phyloP scores from a whole-genome alignment of 768 basidiomycete species.

The Fibroporia radiculosa region DNA sequence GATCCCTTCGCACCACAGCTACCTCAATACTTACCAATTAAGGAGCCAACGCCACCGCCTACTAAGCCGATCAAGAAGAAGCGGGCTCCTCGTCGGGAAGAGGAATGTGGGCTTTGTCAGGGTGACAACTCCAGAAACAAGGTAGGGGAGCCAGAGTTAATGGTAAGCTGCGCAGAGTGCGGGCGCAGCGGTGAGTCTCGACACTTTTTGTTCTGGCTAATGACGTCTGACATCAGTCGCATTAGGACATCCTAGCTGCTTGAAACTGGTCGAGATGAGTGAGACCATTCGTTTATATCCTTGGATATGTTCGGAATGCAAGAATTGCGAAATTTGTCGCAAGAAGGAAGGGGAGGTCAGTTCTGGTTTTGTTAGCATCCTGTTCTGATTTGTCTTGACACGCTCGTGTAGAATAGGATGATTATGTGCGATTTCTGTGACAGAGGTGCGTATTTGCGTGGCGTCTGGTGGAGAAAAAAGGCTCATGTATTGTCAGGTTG shows the following conservation, averaged over 20 bases:
- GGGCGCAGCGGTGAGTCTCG: conserved; percentile 64
- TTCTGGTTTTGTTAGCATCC: conserved; percentile 13
- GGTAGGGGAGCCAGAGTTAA: conserved; percentile 46
- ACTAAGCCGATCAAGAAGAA: conserved; percentile 40
- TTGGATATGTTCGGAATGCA: conserved; percentile 91
- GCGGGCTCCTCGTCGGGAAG: conserved; percentile 43
- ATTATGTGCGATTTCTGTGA: conserved; percentile 94
- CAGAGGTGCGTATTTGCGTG: conserved; percentile 46
- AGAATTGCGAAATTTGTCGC: conserved; percentile 81
- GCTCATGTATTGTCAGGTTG: conserved; percentile 43
- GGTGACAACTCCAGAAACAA: conserved; percentile 58
- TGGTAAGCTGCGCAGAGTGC: conserved; percentile 79
- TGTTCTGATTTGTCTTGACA: not conserved
- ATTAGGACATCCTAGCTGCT: conserved; percentile 82
- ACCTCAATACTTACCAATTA: conserved; percentile 40
- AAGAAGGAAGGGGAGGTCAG: conserved; percentile 87
- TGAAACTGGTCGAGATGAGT: conserved; percentile 53
- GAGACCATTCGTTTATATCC: conserved; percentile 61
- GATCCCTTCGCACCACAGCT: conserved; percentile 75
- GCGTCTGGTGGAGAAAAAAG: not conserved
- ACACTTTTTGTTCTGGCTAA: conserved; percentile 1
- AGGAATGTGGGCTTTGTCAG: conserved; percentile 72
- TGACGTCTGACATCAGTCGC: conserved; percentile 5
- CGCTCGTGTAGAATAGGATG: conserved; percentile 51
- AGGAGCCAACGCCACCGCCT: conserved; percentile 30